These are phyloP conservation scores for Ceratobasidium sp. DNA, from an alignment of 1,284 basidiomycete genomes.

Conservation along the genomic window DNA sequence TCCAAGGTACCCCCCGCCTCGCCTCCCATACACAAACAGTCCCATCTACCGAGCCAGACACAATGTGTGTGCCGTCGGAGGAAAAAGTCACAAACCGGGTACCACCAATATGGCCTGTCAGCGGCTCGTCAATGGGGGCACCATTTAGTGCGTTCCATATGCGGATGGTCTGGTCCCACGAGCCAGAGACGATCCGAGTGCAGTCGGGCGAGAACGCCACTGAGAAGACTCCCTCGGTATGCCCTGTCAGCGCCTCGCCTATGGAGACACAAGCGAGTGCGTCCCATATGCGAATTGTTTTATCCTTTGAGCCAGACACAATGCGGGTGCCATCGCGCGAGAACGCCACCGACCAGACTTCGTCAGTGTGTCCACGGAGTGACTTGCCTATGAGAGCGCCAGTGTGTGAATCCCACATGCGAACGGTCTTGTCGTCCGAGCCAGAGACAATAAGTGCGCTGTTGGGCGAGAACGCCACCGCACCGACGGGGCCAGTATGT, in stretches of 20 bases:
- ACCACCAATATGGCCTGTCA: not conserved
- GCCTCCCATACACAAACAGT: not conserved
- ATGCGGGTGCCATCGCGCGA: constrained; percentile 1
- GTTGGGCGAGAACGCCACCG: not conserved
- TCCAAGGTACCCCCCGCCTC: too few relatives aligned
- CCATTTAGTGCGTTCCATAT: constrained; percentile 10
- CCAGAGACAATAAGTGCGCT: not conserved
- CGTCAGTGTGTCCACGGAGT: not conserved
- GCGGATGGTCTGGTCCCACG: not conserved
- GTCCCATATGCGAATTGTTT: not conserved
- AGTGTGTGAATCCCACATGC: constrained; percentile 6
- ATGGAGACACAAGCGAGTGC: too few relatives aligned
- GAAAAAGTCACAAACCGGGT: not conserved
- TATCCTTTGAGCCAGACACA: not conserved
- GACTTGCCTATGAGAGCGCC: not conserved
- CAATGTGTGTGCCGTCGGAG: not conserved
- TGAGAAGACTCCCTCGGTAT: too few relatives aligned
- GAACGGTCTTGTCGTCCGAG: not conserved
- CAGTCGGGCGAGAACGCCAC: not conserved
- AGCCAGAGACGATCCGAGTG: not conserved
- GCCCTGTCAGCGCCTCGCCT: too few relatives aligned
- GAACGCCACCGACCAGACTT: not conserved
- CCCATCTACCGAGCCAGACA: not conserved
- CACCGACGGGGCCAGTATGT: not conserved
- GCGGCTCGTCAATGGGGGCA: not conserved